A percentile compares a stretch with the other conserved stretches of the same genome.
Conservation (phyloP, 371 early-diverging fungal genomes). For the Rhizopus delemar region DNA sequence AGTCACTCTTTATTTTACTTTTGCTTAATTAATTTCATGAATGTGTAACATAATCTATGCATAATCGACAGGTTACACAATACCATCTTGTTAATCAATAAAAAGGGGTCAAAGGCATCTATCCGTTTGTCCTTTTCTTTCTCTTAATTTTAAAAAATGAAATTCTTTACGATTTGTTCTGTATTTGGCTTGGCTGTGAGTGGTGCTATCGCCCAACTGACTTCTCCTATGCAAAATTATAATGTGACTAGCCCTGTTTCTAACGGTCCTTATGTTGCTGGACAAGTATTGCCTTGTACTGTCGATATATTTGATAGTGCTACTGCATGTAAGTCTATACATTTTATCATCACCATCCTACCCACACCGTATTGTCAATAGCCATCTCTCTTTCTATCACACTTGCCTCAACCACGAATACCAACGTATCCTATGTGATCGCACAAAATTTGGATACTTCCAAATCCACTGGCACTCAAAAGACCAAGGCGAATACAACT, state of each 20-base stretch:
- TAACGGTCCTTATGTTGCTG: conserved; percentile 43
- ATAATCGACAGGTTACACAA: conserved; percentile 4
- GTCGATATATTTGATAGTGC: conserved; percentile 31
- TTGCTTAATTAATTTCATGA: no score
- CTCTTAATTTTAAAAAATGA: conserved; percentile 15
- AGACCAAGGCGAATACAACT: conserved; percentile 33
- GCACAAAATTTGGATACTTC: conserved; percentile 37
- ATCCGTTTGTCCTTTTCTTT: neutral
- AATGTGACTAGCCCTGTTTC: conserved; percentile 42
- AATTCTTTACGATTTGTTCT: conserved; percentile 17
- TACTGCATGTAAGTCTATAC: conserved; percentile 21
- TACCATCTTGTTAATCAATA: neutral
- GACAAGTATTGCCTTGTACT: conserved; percentile 42
- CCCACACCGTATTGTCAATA: neutral
- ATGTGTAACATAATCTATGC: neutral
- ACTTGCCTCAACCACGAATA: conserved; percentile 17
- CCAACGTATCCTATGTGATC: conserved; percentile 19
- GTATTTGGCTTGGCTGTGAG: conserved; percentile 18
- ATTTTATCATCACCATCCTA: neutral
- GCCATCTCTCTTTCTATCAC: conserved; percentile 27
- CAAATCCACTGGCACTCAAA: conserved; percentile 32
- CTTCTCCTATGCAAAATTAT: conserved; percentile 39
- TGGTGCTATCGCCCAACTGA: conserved; percentile 33
- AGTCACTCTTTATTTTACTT: conserved; percentile 1
- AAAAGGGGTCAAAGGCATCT: conserved; percentile 1